Conservation (phyloP, 1,284 basidiomycete species). For the Ganoderma leucocontextum region DNA sequence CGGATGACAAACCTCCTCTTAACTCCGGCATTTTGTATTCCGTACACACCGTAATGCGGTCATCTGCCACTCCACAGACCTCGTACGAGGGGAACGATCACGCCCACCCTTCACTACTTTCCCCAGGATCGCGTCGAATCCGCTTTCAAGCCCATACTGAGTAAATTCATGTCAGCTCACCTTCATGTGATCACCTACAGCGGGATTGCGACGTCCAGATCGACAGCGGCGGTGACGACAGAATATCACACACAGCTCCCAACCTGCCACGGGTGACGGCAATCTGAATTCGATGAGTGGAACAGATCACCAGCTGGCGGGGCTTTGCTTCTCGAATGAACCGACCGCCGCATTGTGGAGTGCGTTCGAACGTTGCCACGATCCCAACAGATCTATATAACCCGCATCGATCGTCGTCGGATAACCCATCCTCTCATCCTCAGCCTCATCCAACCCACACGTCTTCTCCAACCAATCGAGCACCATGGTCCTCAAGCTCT, state of each 20-base stretch:
- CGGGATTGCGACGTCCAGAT: background rate
- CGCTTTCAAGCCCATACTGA: background rate
- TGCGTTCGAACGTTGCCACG: background rate
- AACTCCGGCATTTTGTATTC: background rate
- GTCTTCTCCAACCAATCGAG: background rate
- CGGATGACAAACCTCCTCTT: background rate
- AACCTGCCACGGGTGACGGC: background rate
- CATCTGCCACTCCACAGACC: background rate
- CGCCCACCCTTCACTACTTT: background rate
- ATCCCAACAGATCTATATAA: background rate
- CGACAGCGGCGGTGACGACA: background rate
- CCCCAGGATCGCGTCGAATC: background rate
- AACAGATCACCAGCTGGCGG: conserved; percentile 1
- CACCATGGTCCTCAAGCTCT: conserved; percentile 61
- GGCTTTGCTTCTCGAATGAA: background rate
- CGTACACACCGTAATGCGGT: background rate
- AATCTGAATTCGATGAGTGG: background rate
- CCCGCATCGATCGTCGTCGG: background rate
- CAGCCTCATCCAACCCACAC: background rate
- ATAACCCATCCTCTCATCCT: background rate
- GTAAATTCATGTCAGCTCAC: background rate
- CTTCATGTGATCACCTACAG: background rate
- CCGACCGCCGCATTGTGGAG: background rate
- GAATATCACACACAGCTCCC: background rate
- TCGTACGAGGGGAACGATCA: background rate